Evolutionary conservation across 139 green algal genomes (phyloP).

Genomic region (Micractinium conductrix): DNA sequence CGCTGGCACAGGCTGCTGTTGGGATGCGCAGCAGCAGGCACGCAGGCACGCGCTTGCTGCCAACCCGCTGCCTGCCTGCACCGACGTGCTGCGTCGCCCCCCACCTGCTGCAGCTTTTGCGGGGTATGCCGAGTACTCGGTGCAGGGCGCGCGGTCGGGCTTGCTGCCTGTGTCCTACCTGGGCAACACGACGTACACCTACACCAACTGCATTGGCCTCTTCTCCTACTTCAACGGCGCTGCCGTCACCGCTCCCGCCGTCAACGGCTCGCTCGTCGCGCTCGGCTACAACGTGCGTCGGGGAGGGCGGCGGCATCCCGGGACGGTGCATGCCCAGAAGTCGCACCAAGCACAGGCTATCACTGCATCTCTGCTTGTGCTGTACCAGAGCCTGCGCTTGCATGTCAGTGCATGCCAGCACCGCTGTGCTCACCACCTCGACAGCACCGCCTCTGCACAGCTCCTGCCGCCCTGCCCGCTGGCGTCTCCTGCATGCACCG

Average conservation of each 20-base stretch:
- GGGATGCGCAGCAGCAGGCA: too few relatives aligned
- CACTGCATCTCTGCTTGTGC: too few relatives aligned
- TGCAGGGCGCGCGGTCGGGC: conserved; percentile 80
- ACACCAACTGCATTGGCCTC: conserved; percentile 33
- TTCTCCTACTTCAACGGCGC: conserved; percentile 22
- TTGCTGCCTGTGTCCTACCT: conserved; percentile 58
- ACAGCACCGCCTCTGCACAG: not conserved
- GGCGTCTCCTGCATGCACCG: not conserved
- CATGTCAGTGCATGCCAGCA: too few relatives aligned
- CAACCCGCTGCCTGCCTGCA: not conserved
- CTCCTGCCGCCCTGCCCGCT: not conserved
- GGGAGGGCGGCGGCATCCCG: not conserved
- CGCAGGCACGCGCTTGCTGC: not conserved
- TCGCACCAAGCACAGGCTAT: not conserved
- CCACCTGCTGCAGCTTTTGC: conserved; percentile 63
- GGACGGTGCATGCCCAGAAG: not conserved
- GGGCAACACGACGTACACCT: not conserved
- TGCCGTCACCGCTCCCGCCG: not conserved
- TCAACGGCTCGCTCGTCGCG: not conserved
- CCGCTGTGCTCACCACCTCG: not conserved
- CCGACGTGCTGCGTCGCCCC: too few relatives aligned
- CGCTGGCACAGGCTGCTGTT: not conserved
- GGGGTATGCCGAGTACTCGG: conserved; percentile 88
- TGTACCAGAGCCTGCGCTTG: too few relatives aligned
- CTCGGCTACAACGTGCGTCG: conserved; percentile 20